Evolutionary conservation across 2,329 filamentous ascomycete genomes (phyloP), one percentile per base, ranked within the genome.

Genomic region (Pyrenophora seminiperda): DNA sequence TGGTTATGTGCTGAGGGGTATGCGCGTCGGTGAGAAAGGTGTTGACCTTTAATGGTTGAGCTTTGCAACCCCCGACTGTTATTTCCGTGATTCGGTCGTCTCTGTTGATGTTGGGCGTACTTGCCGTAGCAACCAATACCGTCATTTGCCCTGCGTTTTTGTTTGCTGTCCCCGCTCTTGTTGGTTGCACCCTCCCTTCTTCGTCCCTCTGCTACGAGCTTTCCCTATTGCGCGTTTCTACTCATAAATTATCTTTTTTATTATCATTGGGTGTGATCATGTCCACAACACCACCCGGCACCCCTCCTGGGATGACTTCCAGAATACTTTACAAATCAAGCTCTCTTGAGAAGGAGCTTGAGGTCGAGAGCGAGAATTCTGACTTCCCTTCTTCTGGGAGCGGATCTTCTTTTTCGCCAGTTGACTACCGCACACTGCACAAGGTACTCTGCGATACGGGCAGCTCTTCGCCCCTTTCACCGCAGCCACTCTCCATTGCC

Each of bases 1-100:
- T 41, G 71, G 71, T 4, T 73, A 71, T 59, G 53, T 63, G 19
- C 34, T 73, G 13, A 51, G 69, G 31, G 68, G 67, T 2, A 61
- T 57, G 10, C 62, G 62, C 45, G 71, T 73, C 29, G 55, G 65
- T n/a, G 58, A 62, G 13, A 57, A 59, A 20, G 67, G 67, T 7
- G 56, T 69, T 31, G 57, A 53, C 37, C 42, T 46, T 2, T 52
- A 54, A 27, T 19, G 6, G 13, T 18, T 10, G 13, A 4, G 2
- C 4, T 7, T 7, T 3, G 10, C 2, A 11, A 27, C 24, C 24
- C 13, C 24, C 7, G 24, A 27, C 7, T 27, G 24, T 27, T 27
- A 4, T 11, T 11, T 27, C 24, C 24, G 24, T 13, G n/a, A 27
- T 27, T 4, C 7, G 24, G 24, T 11, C 13, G 24, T 13, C 7